Base-by-base conservation (phyloP, 306 rosid genomes). In the Lablab purpureus region DNA sequence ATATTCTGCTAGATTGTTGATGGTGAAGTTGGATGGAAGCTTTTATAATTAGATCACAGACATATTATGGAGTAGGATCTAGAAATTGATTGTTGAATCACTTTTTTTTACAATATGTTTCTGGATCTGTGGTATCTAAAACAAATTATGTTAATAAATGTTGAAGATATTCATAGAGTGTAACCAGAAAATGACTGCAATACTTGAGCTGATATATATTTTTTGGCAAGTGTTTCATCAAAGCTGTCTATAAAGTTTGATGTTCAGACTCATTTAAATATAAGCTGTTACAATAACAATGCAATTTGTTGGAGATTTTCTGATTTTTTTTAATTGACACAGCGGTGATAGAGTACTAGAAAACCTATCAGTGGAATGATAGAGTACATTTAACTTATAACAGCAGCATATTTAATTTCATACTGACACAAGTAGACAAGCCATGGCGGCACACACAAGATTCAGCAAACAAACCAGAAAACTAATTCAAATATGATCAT, bases 1-100 rank as follows among this genome's bases (percentile, higher is more conserved):
- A 22, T 18, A 22, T 47, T 37, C 58, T 78, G 51, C 79, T 56
- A 32, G 63, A 37, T 27, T 66, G 56, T 66, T n/a, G 65, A 27
- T 73, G 7, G 37, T 65, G 55, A 68, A 75, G 41, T 73, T 56
- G 67, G 32, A 18, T 78, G 19, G 59, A 34, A 67, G 52, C 62
- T 54, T 27, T 14, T 74, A 73, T 54, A 51, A 15, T 19, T 54
- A 49, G 17, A 49, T 21, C 32, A 15, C 10, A 27, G 10, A 47
- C 25, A 5, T 46, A 17, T 30, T 76, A 41, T 63, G 36, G 25
- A 17, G 56, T 34, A 71, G 67, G 28, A 43, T 37, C 41, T 32
- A 32, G 47, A 19, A 23, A 36, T 46, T 58, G 74, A 27, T 28
- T 23, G 18, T 67, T 67, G 67, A 54, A 13, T 75, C 45, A 11